These are phyloP conservation scores for Clonostachys rhizophaga DNA, from an alignment of 2,329 filamentous ascomycete genomes.

Conservation along the genomic window DNA sequence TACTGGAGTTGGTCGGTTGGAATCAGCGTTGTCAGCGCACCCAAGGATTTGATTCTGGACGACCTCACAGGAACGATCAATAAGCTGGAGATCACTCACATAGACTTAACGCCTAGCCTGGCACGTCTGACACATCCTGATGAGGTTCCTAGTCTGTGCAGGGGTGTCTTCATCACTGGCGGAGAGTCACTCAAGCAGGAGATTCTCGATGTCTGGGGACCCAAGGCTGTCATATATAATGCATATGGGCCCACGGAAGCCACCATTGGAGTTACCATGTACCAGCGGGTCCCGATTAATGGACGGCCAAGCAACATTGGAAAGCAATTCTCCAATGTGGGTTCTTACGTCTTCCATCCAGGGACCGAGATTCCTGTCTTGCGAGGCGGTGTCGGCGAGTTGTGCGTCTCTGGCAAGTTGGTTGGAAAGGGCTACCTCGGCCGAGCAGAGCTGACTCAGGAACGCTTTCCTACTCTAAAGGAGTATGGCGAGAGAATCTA, in stretches of 20 bases:
- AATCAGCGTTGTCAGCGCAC: constrained; percentile 77
- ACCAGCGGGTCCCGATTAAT: constrained; percentile 70
- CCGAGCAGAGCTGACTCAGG: constrained; percentile 67
- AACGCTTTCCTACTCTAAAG: constrained; percentile 67
- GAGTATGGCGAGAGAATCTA: constrained; percentile 63
- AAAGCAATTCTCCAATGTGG: constrained; percentile 80
- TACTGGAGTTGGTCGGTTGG: constrained; percentile 95
- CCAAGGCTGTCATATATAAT: constrained; percentile 79
- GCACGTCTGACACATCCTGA: constrained; percentile 74
- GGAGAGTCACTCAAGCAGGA: constrained; percentile 86
- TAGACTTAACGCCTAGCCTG: constrained; percentile 86
- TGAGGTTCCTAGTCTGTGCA: constrained; percentile 74
- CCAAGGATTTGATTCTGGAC: constrained; percentile 79
- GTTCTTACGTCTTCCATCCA: constrained; percentile 71
- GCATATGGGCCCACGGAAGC: constrained; percentile 90
- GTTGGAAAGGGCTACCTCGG: constrained; percentile 90
- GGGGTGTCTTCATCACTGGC: constrained; percentile 88
- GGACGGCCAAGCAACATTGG: constrained; percentile 88
- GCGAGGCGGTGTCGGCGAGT: constrained; percentile 76
- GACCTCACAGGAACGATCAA: constrained; percentile 73
- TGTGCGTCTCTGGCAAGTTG: constrained; percentile 81
- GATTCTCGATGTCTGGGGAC: constrained; percentile 82
- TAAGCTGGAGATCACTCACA: constrained; percentile 74
- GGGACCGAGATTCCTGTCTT: constrained; percentile 68
- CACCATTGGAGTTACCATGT: constrained; percentile 90